Evolutionary conservation across 441 rosid species (phyloP), one percentile per base, ranked within the genome.

Genomic region (Gossypium davidsonii): DNA sequence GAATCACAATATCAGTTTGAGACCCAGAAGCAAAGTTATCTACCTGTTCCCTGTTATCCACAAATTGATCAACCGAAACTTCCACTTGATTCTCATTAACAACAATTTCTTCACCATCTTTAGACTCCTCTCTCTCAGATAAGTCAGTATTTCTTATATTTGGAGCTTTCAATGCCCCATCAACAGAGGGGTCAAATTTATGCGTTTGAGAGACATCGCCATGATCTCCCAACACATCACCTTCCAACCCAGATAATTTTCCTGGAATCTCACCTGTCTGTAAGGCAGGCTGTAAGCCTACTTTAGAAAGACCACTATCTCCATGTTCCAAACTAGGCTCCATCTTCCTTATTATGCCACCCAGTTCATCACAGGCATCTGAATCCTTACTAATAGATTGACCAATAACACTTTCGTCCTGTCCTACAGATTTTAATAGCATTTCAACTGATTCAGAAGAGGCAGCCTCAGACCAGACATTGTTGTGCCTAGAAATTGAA

Each of bases 381-480:
- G 90, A 82, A 63, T 78, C 89, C 82, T 79, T 86, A 73, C 66
- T 74, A 72, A 71, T 79, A 81, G 71, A 48, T 74, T 86, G 84
- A 69, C 71, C 79, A 25, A 83, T 90, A 80, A 80, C 76, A 15
- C 73, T 81, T 70, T 96, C 94, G 76, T 96, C 99, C 84, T 89
- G 96, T 31, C 98, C 97, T 69, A 96, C 97, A 61, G 98, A 96
- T 83, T 93, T 93, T 81, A 96, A 84, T 77, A 96, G 86, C 99
- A 96, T 96, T 86, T 93, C 99, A 86, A 93, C 98, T 78, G 99
- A 96, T 75, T 96, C 99, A 28, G 90, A 89, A 72, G 99, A 96
- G 73, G 99, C 84, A 57, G 97, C 98, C 92, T 96, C 99, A 73
- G 97, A 96, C 99, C 99, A 96, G 80, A 96, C 98, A 96, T 96